Conservation (phyloP, 2,329 filamentous ascomycete species). For the Neopestalotiopsis rosae region DNA sequence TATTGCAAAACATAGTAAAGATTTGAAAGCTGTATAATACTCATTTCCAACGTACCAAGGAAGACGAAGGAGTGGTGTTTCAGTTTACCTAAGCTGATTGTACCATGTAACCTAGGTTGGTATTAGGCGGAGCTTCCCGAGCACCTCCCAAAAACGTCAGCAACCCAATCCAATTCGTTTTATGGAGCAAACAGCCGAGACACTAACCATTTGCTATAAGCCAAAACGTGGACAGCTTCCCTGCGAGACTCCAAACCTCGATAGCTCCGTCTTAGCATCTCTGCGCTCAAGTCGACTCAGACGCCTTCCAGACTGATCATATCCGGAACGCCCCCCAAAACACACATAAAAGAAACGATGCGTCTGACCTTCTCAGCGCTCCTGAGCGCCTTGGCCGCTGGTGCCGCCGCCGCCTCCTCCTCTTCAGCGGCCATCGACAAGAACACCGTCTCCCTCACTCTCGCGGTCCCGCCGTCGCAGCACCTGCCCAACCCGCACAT, state of each 20-base stretch:
- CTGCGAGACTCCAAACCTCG: not conserved
- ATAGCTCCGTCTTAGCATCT: not conserved
- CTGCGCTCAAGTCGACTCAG: not conserved
- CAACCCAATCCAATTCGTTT: no score
- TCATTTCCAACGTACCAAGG: no score
- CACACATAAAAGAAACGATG: slow-evolving; percentile 28
- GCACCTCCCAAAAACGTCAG: no score
- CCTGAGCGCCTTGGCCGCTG: slow-evolving; percentile 24
- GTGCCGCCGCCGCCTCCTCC: slow-evolving; percentile 23
- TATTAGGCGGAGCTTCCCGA: slow-evolving; percentile 24
- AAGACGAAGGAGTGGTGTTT: no score
- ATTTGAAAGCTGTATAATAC: no score
- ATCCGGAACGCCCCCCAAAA: no score
- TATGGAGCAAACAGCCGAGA: no score
- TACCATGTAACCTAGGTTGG: not conserved
- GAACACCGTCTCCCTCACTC: slow-evolving; percentile 46
- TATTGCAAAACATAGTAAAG: no score
- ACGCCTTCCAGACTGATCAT: no score
- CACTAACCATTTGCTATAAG: no score
- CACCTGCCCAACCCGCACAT: slow-evolving; percentile 53
- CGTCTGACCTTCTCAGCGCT: slow-evolving; percentile 41
- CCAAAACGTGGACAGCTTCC: not conserved
- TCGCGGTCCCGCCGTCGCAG: slow-evolving; percentile 46
- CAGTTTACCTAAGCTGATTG: not conserved
- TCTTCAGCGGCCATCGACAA: not conserved